Evolutionary conservation across 2,329 filamentous ascomycete genomes (phyloP).

Genomic region (Phaeomoniella chlamydospora): DNA sequence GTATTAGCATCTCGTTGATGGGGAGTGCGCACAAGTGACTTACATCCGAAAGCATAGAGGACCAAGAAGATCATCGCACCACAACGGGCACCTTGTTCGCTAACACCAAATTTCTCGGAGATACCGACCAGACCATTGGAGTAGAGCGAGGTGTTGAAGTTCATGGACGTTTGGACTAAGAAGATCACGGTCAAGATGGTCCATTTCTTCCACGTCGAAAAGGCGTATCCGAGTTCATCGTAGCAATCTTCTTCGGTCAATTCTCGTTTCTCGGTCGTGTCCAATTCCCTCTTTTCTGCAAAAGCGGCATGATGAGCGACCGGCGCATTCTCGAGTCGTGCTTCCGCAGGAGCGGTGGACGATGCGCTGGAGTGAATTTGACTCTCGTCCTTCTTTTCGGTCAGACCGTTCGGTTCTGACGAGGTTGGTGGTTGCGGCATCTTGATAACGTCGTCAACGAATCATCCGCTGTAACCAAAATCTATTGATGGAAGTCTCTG

Average conservation of each 20-base stretch:
- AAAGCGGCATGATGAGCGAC: slow-evolving; percentile 1
- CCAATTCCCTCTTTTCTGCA: not conserved
- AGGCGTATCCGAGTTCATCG: slow-evolving; percentile 49
- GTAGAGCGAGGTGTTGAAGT: slow-evolving; percentile 64
- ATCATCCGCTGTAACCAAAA: not conserved
- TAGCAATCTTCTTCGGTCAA: slow-evolving; percentile 47
- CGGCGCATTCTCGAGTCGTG: not conserved
- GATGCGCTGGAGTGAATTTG: too few relatives aligned
- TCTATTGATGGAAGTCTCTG: not conserved
- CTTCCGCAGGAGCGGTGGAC: not conserved
- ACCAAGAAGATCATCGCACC: slow-evolving; percentile 70
- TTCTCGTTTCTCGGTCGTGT: slow-evolving; percentile 15
- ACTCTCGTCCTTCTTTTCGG: too few relatives aligned
- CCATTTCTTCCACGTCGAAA: slow-evolving; percentile 52
- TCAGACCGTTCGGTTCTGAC: too few relatives aligned
- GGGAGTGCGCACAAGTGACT: too few relatives aligned
- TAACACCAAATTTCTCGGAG: slow-evolving; percentile 51
- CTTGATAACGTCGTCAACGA: not conserved
- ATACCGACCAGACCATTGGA: slow-evolving; percentile 56
- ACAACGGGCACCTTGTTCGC: slow-evolving; percentile 51
- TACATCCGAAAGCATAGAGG: slow-evolving; percentile 71
- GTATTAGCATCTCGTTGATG: too few relatives aligned
- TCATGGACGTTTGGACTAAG: slow-evolving; percentile 61
- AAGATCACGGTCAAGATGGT: slow-evolving; percentile 59
- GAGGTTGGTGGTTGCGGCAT: not conserved